Conservation (phyloP, 192 early-diverging fungal species). For the Dissophora ornata region DNA sequence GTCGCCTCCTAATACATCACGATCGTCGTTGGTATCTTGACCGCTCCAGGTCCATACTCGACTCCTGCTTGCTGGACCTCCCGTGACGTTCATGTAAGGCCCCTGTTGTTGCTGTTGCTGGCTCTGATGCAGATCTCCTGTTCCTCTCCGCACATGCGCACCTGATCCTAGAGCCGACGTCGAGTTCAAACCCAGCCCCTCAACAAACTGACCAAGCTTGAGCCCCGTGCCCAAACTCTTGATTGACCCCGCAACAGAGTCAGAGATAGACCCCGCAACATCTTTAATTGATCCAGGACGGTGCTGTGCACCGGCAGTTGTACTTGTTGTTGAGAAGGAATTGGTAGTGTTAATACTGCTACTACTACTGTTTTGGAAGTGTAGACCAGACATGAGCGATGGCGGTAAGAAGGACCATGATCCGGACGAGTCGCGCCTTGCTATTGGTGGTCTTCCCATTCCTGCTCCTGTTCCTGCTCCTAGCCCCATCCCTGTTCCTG, state of each 20-base stretch:
- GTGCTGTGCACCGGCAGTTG: background rate
- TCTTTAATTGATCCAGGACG: slow-evolving; percentile 11
- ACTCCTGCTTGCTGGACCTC: slow-evolving; percentile 8
- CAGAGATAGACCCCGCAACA: slow-evolving; percentile 24
- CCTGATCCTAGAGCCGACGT: background rate
- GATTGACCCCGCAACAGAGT: slow-evolving; percentile 50
- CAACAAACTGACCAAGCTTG: slow-evolving; percentile 30
- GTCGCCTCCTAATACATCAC: background rate
- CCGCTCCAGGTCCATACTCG: slow-evolving; percentile 40
- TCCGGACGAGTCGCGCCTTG: background rate
- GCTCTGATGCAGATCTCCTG: background rate
- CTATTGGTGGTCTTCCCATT: background rate
- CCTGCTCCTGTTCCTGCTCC: background rate
- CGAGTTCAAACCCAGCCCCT: slow-evolving; percentile 28
- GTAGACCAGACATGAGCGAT: slow-evolving; percentile 12
- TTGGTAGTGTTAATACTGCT: background rate
- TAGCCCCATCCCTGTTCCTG: background rate
- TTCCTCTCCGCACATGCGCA: background rate
- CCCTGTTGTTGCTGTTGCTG: background rate
- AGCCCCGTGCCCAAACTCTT: slow-evolving; percentile 31
- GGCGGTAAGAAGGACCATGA: slow-evolving; percentile 14
- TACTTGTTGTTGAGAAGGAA: no score
- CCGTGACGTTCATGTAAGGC: background rate
- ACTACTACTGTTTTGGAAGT: slow-evolving; percentile 11
- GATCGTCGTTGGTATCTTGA: background rate